phyloP scores from a whole-genome alignment of 2,329 filamentous ascomycete genomes.

The Sclerotiophoma versabilis region DNA sequence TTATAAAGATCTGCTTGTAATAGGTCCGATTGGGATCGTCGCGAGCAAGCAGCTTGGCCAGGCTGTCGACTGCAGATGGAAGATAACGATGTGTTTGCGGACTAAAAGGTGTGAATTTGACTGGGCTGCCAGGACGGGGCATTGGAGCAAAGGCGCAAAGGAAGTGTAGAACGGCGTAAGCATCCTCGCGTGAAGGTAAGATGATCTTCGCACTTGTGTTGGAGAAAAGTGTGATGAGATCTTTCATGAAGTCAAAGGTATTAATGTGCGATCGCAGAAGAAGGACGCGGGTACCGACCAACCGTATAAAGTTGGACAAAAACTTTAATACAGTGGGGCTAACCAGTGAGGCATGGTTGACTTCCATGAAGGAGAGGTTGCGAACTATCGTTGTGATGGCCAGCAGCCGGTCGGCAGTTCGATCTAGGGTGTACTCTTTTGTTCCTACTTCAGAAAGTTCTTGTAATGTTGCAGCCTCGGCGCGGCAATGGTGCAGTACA shows the following conservation, averaged over 20 bases:
- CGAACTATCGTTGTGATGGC: constrained; percentile 91
- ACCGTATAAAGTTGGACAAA: constrained; percentile 80
- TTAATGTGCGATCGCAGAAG: constrained; percentile 82
- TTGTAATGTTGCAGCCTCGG: constrained; percentile 75
- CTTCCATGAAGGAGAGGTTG: constrained; percentile 86
- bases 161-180: constrained; percentile 84
- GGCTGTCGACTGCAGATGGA: constrained; percentile 84
- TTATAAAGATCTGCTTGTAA: constrained; percentile 81
- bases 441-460: constrained; percentile 78
- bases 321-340: constrained; percentile 82
- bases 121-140: constrained; percentile 67
- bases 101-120: constrained; percentile 83
- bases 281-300: constrained; percentile 88
- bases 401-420: constrained; percentile 84
- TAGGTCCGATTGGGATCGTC: constrained; percentile 91
- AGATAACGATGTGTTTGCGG: constrained; percentile 85
- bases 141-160: constrained; percentile 87
- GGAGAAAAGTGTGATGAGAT: constrained; percentile 85
- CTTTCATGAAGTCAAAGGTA: constrained; percentile 96
- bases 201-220: constrained; percentile 84
- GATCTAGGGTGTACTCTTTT: constrained; percentile 79
- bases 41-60: constrained; percentile 89
- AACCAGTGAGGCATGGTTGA: constrained; percentile 78
- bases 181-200: constrained; percentile 85
- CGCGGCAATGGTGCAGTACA: constrained; percentile 76